phyloP scores from a whole-genome alignment of 2,329 filamentous ascomycete genomes.

The Ilyonectria mors-panacis region DNA sequence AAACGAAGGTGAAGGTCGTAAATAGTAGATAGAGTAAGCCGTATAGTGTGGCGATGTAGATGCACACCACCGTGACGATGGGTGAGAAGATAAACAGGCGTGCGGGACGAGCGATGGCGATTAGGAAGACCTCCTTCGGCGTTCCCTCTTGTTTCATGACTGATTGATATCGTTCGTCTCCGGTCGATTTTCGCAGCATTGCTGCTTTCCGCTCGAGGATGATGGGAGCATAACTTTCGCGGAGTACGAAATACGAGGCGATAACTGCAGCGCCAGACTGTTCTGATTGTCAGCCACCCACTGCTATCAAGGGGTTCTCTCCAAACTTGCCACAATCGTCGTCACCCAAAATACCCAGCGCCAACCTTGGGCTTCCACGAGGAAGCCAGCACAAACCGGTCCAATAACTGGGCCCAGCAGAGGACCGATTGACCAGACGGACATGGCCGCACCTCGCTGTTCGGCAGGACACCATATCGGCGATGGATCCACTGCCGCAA shows the following conservation, averaged over 20 bases:
- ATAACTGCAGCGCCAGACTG: constrained; percentile 16
- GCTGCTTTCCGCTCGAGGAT: constrained; percentile 71
- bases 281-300: neutral
- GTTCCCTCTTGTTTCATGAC: constrained; percentile 34
- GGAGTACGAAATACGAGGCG: constrained; percentile 7
- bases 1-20: constrained; percentile 66
- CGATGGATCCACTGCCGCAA: constrained; percentile 74
- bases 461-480: constrained; percentile 72
- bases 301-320: neutral
- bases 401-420: constrained; percentile 69
- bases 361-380: constrained; percentile 59
- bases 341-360: constrained; percentile 56
- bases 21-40: constrained; percentile 70
- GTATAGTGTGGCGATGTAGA: constrained; percentile 75
- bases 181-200: constrained; percentile 65
- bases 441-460: constrained; percentile 72
- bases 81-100: constrained; percentile 72
- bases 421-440: constrained; percentile 73
- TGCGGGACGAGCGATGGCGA: constrained; percentile 72
- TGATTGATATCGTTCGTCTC: constrained; percentile 19
- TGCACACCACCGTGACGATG: constrained; percentile 74
- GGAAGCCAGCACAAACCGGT: constrained; percentile 58
- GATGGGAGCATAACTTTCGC: constrained; percentile 69
- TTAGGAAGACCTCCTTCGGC: constrained; percentile 56
- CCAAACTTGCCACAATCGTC: constrained; percentile 29